Conservation (phyloP, 1,284 basidiomycete species). For the Mycena citricolor region DNA sequence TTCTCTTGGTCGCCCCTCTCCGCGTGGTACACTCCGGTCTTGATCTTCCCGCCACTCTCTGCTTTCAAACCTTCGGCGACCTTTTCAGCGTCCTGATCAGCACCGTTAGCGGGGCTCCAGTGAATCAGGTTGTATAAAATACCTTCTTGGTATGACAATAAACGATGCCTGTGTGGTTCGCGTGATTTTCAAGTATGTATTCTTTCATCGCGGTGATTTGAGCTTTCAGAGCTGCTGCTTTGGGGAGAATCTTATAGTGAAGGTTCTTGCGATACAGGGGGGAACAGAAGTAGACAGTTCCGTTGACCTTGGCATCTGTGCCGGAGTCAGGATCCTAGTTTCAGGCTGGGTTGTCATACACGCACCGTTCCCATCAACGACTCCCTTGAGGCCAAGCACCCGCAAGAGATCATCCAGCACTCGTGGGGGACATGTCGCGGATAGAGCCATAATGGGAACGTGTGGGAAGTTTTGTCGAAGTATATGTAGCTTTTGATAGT, state of each 20-base stretch:
- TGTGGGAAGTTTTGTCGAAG: slow-evolving; percentile 73
- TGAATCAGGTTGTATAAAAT: too few relatives aligned
- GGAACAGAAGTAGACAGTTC: slow-evolving; percentile 85
- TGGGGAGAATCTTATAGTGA: slow-evolving; percentile 75
- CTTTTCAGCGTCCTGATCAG: slow-evolving; percentile 68
- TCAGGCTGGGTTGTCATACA: too few relatives aligned
- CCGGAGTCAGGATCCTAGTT: too few relatives aligned
- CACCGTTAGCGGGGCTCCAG: slow-evolving; percentile 52
- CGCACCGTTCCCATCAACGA: slow-evolving; percentile 65
- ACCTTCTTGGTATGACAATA: slow-evolving; percentile 87
- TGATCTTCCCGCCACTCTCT: slow-evolving; percentile 65
- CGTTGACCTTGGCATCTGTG: slow-evolving; percentile 59
- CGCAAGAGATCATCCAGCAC: slow-evolving; percentile 81
- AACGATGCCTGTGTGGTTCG: slow-evolving; percentile 80
- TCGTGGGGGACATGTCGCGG: slow-evolving; percentile 81
- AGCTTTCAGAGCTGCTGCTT: slow-evolving; percentile 58
- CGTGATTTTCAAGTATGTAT: slow-evolving; percentile 75
- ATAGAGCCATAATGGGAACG: slow-evolving; percentile 83
- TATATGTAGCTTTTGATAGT: slow-evolving; percentile 78
- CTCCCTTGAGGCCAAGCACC: slow-evolving; percentile 64
- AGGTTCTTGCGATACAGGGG: slow-evolving; percentile 88
- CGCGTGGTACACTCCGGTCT: slow-evolving; percentile 86
- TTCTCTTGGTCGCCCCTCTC: slow-evolving; percentile 69
- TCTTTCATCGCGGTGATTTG: slow-evolving; percentile 63
- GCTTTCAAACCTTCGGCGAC: slow-evolving; percentile 64